Evolutionary conservation across 1,139 yeast genomes (phyloP).

Genomic region (Meyerozyma elateridarum): DNA sequence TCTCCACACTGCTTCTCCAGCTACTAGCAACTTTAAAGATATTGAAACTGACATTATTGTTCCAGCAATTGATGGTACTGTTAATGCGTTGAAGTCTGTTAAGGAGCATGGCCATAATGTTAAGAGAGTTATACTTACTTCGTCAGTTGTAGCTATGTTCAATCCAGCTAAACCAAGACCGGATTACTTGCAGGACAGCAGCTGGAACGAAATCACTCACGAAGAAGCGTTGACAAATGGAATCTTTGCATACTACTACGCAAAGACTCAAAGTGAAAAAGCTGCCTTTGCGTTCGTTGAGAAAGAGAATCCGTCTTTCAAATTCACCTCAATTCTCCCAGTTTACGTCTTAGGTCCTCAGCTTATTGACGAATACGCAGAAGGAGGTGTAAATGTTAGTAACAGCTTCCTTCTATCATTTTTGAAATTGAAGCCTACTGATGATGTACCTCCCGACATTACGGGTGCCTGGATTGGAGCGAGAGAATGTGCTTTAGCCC

Average conservation of each 20-base stretch:
- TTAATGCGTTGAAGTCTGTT: constrained; percentile 32
- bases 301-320: constrained; percentile 34
- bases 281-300: constrained; percentile 53
- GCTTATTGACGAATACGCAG: constrained; percentile 22
- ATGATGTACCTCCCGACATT: constrained; percentile 14
- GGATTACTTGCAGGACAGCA: constrained; percentile 11
- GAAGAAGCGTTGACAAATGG: constrained; percentile 13
- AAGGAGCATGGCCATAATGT: constrained; percentile 19
- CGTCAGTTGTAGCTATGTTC: constrained; percentile 16
- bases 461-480: constrained; percentile 3
- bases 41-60: constrained; percentile 36
- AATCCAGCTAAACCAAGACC: constrained; percentile 19
- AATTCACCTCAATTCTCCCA: constrained; percentile 43
- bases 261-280: constrained; percentile 32
- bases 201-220: constrained; percentile 10
- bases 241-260: constrained; percentile 16
- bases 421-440: constrained; percentile 7
- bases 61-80: constrained; percentile 53
- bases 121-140: constrained; percentile 6
- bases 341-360: constrained; percentile 52
- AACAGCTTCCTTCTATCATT: background rate
- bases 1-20: constrained; percentile 59
- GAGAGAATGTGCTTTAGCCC: constrained; percentile 2
- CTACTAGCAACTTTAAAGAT: constrained; percentile 28
- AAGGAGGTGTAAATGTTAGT: constrained; percentile 11